Evolutionary conservation across 2,329 filamentous ascomycete genomes (phyloP).

Genomic region (Ophiostoma novo-ulmi): DNA sequence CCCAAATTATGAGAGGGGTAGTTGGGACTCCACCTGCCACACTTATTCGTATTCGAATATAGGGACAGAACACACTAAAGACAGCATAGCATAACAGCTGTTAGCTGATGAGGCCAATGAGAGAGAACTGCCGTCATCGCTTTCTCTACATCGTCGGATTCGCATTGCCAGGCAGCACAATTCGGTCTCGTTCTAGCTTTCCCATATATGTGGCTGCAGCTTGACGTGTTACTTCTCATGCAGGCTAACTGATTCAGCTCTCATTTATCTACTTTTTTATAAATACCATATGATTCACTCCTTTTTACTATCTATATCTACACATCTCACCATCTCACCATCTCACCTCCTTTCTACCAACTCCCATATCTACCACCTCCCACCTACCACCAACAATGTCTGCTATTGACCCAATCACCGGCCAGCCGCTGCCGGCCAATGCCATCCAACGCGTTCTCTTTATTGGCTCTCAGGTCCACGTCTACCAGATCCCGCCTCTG

Average conservation of each 20-base stretch:
- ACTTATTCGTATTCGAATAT: slow-evolving; percentile 4
- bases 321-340: not conserved
- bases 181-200: not conserved
- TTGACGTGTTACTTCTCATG: not conserved
- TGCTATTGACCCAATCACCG: slow-evolving; percentile 65
- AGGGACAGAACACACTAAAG: not conserved
- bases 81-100: not conserved
- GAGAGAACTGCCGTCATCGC: not conserved
- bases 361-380: not conserved
- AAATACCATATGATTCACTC: not conserved
- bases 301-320: not conserved
- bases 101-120: not conserved
- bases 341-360: not conserved
- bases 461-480: slow-evolving; percentile 66
- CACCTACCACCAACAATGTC: slow-evolving; percentile 45
- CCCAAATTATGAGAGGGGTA: slow-evolving; percentile 23
- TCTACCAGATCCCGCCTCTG: slow-evolving; percentile 82
- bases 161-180: slow-evolving; percentile 12
- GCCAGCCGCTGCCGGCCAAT: slow-evolving; percentile 60
- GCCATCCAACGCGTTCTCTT: slow-evolving; percentile 84
- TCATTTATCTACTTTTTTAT: not conserved
- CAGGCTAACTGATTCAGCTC: not conserved
- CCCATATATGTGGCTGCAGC: not conserved
- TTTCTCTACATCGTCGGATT: slow-evolving; percentile 1
- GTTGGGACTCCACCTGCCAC: not conserved